Conservation (phyloP, 2,329 filamentous ascomycete genomes). For the Teratosphaeria nubilosa region DNA sequence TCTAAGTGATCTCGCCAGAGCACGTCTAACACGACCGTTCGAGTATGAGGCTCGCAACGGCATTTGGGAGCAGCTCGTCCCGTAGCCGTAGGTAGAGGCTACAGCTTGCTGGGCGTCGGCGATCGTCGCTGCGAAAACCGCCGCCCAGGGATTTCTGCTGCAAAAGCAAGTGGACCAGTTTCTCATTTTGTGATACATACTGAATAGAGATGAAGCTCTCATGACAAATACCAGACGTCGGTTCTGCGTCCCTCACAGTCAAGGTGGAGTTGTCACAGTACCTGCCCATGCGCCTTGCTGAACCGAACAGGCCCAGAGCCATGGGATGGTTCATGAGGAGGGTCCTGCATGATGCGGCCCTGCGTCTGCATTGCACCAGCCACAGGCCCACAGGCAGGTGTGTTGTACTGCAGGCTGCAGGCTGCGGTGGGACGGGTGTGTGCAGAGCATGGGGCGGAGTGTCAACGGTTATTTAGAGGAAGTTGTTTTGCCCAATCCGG, state of each 20-base stretch:
- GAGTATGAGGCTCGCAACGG: too few relatives aligned
- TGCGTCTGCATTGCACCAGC: neutral
- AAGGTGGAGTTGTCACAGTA: neutral
- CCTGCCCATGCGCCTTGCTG: neutral
- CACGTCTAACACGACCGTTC: too few relatives aligned
- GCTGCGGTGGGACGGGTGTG: neutral
- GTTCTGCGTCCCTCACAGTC: neutral
- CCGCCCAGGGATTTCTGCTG: neutral
- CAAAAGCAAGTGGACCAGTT: neutral
- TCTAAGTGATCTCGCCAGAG: neutral
- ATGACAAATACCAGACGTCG: neutral
- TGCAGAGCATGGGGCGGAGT: too few relatives aligned
- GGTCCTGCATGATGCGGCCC: neutral
- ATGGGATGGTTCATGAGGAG: neutral
- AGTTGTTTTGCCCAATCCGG: neutral
- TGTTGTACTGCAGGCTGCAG: neutral
- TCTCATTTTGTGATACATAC: neutral
- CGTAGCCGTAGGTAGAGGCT: too few relatives aligned
- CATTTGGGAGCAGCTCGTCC: too few relatives aligned
- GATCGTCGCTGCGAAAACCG: neutral
- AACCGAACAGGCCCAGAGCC: neutral
- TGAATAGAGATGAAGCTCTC: neutral
- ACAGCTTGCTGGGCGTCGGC: neutral
- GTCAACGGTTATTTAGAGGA: neutral
- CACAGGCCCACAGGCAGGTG: neutral